A percentile compares a stretch with the other conserved stretches of the same genome.
phyloP scores from a whole-genome alignment of 352 stramenopile species.

The Phytophthora pistaciae region DNA sequence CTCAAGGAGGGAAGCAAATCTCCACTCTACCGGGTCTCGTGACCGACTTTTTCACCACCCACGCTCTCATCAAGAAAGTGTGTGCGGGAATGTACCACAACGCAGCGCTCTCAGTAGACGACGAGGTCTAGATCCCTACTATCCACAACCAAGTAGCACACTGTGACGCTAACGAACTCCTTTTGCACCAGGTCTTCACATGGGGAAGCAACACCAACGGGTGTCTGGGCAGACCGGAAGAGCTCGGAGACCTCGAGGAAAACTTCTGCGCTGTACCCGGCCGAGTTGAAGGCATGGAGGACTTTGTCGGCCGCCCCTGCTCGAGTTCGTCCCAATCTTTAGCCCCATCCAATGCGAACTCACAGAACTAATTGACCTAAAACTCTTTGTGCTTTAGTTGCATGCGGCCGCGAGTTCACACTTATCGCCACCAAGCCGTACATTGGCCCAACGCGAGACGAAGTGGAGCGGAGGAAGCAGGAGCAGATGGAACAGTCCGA shows the following conservation, averaged over 20 bases:
- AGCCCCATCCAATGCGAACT: not conserved
- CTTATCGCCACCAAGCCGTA: conserved; percentile 94
- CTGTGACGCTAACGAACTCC: not conserved
- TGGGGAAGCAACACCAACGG: conserved; percentile 94
- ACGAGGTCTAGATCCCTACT: conserved; percentile 59
- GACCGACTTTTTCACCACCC: conserved; percentile 79
- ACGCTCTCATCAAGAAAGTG: conserved; percentile 88
- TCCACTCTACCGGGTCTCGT: conserved; percentile 78
- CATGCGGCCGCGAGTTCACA: conserved; percentile 93
- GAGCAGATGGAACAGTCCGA: conserved; percentile 49
- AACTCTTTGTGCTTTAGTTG: conserved; percentile 54
- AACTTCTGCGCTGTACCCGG: conserved; percentile 85
- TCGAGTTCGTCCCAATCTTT: conserved; percentile 50
- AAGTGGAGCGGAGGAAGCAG: conserved; percentile 55
- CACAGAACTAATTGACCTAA: not conserved
- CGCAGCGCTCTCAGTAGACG: conserved; percentile 89
- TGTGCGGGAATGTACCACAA: conserved; percentile 93
- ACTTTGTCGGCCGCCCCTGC: conserved; percentile 77
- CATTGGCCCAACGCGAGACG: conserved; percentile 85
- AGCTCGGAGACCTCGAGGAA: conserved; percentile 78
- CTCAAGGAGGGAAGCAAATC: conserved; percentile 80
- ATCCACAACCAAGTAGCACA: not conserved
- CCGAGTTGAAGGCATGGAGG: conserved; percentile 73
- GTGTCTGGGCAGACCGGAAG: conserved; percentile 83
- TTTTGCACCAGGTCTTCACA: conserved; percentile 82